A percentile compares a stretch with the other conserved stretches of the same genome.
Conservation (phyloP, 1,284 basidiomycete genomes). For the Malassezia furfur region DNA sequence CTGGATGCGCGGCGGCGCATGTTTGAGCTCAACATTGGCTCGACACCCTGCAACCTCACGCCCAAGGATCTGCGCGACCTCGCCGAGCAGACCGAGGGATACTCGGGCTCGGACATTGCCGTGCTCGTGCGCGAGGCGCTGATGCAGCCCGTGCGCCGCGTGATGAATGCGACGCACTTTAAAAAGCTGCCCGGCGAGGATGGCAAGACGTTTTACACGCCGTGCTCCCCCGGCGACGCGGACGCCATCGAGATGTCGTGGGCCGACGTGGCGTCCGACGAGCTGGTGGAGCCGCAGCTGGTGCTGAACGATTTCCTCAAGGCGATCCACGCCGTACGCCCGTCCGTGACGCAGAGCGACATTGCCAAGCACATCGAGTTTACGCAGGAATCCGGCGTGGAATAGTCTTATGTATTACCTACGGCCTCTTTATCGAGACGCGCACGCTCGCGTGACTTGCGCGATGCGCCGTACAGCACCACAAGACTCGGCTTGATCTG, state of each 20-base stretch:
- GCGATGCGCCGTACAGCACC: constrained; percentile 29
- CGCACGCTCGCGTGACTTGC: constrained; percentile 32
- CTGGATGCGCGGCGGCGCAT: constrained; percentile 83
- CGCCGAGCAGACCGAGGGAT: constrained; percentile 78
- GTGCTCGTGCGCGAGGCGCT: constrained; percentile 91
- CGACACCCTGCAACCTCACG: constrained; percentile 75
- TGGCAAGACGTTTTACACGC: constrained; percentile 20
- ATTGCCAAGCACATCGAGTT: constrained; percentile 83
- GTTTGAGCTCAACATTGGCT: constrained; percentile 92
- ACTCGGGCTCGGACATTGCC: constrained; percentile 90
- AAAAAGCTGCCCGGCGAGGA: constrained; percentile 54
- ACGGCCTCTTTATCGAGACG: constrained; percentile 1
- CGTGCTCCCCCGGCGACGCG: constrained; percentile 20
- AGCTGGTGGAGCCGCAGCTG: constrained; percentile 60
- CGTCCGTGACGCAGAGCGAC: constrained; percentile 81
- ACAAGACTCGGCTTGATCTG: constrained; percentile 28
- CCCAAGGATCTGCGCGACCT: constrained; percentile 71
- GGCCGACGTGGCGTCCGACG: constrained; percentile 83
- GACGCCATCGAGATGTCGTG: constrained; percentile 76
- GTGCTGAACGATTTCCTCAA: constrained; percentile 67
- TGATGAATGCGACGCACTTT: constrained; percentile 90
- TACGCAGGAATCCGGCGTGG: constrained; percentile 63
- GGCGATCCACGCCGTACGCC: constrained; percentile 69
- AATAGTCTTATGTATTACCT: constrained; percentile 17
- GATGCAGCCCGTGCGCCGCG: constrained; percentile 97